Evolutionary conservation across 1,139 yeast species (phyloP), one percentile per base, ranked within the genome.

Genomic region (Lodderomyces oxycetoniae): DNA sequence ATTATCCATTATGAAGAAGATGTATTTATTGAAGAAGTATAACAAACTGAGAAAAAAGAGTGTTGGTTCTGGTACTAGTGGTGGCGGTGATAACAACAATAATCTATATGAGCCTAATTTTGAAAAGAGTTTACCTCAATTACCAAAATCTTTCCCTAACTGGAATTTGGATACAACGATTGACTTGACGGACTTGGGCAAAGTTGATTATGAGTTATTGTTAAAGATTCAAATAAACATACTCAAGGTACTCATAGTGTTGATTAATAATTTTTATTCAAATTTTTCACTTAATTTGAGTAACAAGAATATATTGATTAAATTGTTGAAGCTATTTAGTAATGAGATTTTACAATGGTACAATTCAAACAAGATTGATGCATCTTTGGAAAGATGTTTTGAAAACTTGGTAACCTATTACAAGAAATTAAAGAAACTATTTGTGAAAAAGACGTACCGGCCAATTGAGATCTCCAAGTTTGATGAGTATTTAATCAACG

Each of bases 161-260:
- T 82, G 89, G 89, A 53, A 56, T 12, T 45, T 59, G 17, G 73
- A 67, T 40, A 48, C 55, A 2, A 47, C 53, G 4, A 60, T 64
- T 14, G 62, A 66, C 36, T 49, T 67, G 38, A 53, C 53, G 27
- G 63, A 59, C 25, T 53, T 67, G 34, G 74, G 74, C 0, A 67
- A 64, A 28, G 71, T 68, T 23, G 73, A 68, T 43, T 67, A 83
- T 63, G 76, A 50, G 63, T 72, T 61, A 66, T 78, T 53, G 71
- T 79, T 46, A 72, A 63, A 81, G 52, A 84, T 88, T 36, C 95
- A 88, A 50, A 71, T 83, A 35, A 94, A 94, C 33, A 78, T 88
- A 28, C 63, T 88, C 42, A 94, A 86, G 51, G 86, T 88, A 1
- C 64, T 87, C 39, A 74, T 79, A 33, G 73, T 81, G 26, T 71